phyloP scores from a whole-genome alignment of 768 basidiomycete species.

The Gyrodon lividus region DNA sequence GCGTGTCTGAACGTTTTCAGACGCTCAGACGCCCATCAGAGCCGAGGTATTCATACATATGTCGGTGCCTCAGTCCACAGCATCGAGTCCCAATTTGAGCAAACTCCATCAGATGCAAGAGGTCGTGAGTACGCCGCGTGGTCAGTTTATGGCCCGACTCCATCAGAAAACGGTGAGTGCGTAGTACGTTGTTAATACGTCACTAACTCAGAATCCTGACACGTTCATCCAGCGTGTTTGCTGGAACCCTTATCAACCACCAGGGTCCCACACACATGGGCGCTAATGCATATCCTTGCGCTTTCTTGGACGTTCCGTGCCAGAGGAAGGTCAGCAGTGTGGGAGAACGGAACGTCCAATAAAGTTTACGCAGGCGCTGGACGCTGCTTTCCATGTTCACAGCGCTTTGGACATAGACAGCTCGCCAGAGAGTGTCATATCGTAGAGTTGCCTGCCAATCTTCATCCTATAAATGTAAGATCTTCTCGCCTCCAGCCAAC shows the following conservation, averaged over 20 bases:
- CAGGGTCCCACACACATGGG: slow-evolving; percentile 2
- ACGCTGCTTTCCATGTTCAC: neutral
- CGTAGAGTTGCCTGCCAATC: neutral
- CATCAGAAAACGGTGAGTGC: neutral
- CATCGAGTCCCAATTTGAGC: too few species aligned
- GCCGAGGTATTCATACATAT: too few species aligned
- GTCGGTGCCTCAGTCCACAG: too few species aligned
- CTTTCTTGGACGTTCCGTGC: slow-evolving; percentile 4
- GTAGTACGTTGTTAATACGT: slow-evolving; percentile 12
- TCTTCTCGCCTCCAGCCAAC: neutral
- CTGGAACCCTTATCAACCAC: slow-evolving; percentile 12
- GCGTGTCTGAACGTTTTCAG: neutral
- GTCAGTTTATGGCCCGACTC: neutral
- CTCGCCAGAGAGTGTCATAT: neutral
- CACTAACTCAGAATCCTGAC: slow-evolving; percentile 8
- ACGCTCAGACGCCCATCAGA: neutral
- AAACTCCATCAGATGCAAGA: slow-evolving; percentile 1
- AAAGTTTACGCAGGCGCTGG: slow-evolving; percentile 16
- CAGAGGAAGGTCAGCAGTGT: neutral
- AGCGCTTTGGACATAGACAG: neutral
- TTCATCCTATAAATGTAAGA: slow-evolving; percentile 20
- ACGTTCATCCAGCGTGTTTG: slow-evolving; percentile 18
- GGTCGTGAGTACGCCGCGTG: slow-evolving; percentile 16
- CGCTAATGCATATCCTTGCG: neutral
- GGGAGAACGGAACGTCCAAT: neutral